phyloP scores from a whole-genome alignment of 495 filamentous ascomycete genomes.

The Alectoria sarmentosa region DNA sequence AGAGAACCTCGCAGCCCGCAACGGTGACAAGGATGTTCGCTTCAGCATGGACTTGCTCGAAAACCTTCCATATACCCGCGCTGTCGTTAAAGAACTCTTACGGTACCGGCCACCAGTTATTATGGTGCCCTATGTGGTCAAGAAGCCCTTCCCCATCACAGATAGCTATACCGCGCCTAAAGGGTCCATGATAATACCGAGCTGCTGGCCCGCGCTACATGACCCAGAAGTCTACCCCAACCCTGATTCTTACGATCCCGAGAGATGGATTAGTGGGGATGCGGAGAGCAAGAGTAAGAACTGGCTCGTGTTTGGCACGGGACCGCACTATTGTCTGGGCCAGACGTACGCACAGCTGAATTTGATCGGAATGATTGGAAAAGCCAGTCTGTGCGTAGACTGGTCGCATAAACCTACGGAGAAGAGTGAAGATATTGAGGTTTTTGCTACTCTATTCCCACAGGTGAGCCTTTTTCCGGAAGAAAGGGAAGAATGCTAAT shows the following conservation, averaged over 20 bases:
- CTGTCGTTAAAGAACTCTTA: constrained; percentile 86
- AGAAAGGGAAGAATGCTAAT: constrained; percentile 15
- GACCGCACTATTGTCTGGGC: constrained; percentile 93
- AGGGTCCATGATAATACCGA: constrained; percentile 90
- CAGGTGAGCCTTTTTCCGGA: constrained; percentile 53
- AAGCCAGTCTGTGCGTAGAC: constrained; percentile 83
- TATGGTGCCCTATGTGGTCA: constrained; percentile 94
- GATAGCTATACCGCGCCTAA: constrained; percentile 85
- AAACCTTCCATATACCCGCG: constrained; percentile 81
- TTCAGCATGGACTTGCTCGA: constrained; percentile 81
- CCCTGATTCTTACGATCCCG: constrained; percentile 79
- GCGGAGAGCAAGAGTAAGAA: constrained; percentile 94
- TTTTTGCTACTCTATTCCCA: constrained; percentile 97
- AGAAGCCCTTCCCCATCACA: constrained; percentile 92
- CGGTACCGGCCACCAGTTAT: constrained; percentile 95
- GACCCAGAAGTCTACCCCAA: constrained; percentile 89
- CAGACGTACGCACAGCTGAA: constrained; percentile 91
- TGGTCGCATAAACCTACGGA: constrained; percentile 85
- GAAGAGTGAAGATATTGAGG: constrained; percentile 87
- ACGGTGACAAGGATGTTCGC: constrained; percentile 64
- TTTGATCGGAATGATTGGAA: constrained; percentile 85
- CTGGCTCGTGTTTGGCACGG: constrained; percentile 93
- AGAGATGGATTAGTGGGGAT: constrained; percentile 85
- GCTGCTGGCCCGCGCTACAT: constrained; percentile 82
- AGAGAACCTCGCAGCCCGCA: constrained; percentile 74